Base-by-base conservation (phyloP, 2,329 filamentous ascomycete species). In the Trichoderma gracile region DNA sequence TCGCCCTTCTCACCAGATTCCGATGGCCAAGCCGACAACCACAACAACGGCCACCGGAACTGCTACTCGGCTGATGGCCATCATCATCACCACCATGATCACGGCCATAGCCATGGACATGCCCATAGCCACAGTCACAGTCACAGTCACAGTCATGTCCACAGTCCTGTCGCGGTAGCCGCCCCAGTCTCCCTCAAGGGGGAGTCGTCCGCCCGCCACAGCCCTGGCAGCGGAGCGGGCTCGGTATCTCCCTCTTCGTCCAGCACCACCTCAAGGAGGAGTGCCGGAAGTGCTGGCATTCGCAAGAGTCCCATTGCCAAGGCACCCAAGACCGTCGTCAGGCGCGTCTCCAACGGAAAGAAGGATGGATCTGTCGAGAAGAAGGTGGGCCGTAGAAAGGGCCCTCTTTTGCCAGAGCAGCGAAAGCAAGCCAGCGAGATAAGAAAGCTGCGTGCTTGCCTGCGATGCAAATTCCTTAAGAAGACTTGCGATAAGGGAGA, bases 401-500 rank as follows among this genome's bases (percentile, higher is more conserved):
- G 94, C 42, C 94, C 94, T 65, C 86, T 98, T 70, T 84, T 93
- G 72, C 93, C 93, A 12, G 94, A 98, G 77, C 94, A 97, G 81
- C 87, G 94, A 70, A 96, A 97, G 80, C 94, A 97, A 78, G 94
- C 94, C 27, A 95, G 93, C 73, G 94, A 98, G 79, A 98, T 98
- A 75, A 88, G 94, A 76, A 98, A 98, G 79, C 82, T 97, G 71
- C 86, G 94, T 74, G 94, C 94, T 54, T 98, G 94, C 77, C 82
- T 98, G 71, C 89, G 94, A 69, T 98, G 94, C 86, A 97, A 97
- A 81, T 98, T 97, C 82, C 84, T 98, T 76, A 98, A 98, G 86
- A 98, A 98, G 86, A 97, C 94, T 55, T 98, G 94, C 75, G 94
- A 98, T 78, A 97, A 96, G 82, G 94, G 94, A 68, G 93, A 97